Evolutionary conservation across 2,329 filamentous ascomycete species (phyloP), one percentile per base, ranked within the genome.

Genomic region (Colletotrichum cuscutae): DNA sequence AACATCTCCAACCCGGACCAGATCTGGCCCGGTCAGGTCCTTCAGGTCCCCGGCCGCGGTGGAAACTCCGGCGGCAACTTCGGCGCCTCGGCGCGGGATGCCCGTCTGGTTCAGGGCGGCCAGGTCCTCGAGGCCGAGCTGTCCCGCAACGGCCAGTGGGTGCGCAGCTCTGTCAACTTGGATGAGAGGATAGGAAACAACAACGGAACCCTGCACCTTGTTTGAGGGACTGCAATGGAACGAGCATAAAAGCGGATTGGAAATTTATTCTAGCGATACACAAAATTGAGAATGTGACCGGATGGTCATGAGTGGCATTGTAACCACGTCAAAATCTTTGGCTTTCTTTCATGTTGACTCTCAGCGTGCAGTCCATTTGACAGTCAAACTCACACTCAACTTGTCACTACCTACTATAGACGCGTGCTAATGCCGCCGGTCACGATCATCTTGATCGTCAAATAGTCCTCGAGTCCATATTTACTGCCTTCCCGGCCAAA

Each of bases 401-500:
- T 12, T 9, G 3, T n/a, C 13, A 7, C 11, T 22, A 2, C 2
- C 9, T 3, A 11, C 5, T n/a, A 15, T 5, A 57, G 9, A 42
- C 19, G 13, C 19, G 67, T 35, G 56, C 74, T 70, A 13, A 79
- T 75, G 3, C 78, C 78, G 0, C 80, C 81, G 32, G 80, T 81
- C 19, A 88, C 89, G 58, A 91, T 83, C 22, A 83, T 88, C 81
- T 91, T 91, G 63, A 89, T 85, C 15, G 82, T 49, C 71, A 86
- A 82, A 77, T 90, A 92, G 77, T 92, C 90, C 15, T 90, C 87
- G 5, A 75, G 3, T 1, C 75, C 75, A 35, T 77, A 74, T 15
- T 69, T 73, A 53, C 76, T 76, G 5, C 73, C 76, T 49, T 77
- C 75, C 1, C 67, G 69, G 0, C 76, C 71, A 11, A 71, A 63